Percentiles rank a stretch among this genome's conserved stretches.
Evolutionary conservation across 2,329 filamentous ascomycete species (phyloP).

Genomic region (Sporothrix phasma): DNA sequence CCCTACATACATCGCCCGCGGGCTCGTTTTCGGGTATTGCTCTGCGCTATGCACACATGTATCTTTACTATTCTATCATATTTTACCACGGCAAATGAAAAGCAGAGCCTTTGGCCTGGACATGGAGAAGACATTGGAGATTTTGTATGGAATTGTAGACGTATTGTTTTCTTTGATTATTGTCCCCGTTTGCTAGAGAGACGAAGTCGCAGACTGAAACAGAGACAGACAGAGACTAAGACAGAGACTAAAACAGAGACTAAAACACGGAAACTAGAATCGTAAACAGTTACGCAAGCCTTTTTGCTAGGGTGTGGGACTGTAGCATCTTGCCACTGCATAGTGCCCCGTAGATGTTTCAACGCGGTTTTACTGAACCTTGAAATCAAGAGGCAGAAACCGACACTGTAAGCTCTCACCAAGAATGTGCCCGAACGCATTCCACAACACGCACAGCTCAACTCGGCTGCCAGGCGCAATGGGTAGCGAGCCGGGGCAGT

Average conservation of each 20-base stretch:
- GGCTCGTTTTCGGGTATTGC: background rate
- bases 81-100: background rate
- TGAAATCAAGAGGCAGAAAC: background rate
- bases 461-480: constrained; percentile 22
- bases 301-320: background rate
- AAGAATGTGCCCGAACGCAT: background rate
- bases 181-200: too few species aligned
- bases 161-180: too few species aligned
- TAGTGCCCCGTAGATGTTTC: background rate
- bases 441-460: constrained; percentile 11
- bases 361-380: background rate
- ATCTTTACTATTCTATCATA: too few species aligned
- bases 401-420: background rate
- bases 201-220: too few species aligned
- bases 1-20: background rate
- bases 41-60: background rate
- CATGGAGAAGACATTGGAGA: background rate
- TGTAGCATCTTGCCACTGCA: background rate
- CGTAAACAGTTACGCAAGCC: background rate
- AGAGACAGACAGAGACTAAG: too few species aligned
- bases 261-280: background rate
- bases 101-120: background rate
- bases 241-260: background rate
- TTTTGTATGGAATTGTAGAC: background rate
- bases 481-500: constrained; percentile 31